phyloP scores from a whole-genome alignment of 768 basidiomycete species.

The Auriscalpium orientale region DNA sequence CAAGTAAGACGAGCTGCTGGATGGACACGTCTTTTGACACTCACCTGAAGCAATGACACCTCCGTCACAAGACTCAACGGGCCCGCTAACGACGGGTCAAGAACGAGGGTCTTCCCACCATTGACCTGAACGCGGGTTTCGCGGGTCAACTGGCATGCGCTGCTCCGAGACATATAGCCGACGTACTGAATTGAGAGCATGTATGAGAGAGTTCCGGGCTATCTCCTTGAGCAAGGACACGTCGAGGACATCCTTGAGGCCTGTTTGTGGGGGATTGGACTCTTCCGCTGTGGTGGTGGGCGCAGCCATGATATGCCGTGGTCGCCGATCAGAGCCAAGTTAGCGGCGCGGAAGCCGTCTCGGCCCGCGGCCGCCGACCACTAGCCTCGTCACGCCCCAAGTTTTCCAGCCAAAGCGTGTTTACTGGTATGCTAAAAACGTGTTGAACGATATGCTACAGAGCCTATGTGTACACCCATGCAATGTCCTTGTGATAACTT shows the following conservation, averaged over 20 bases:
- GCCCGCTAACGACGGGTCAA: slow-evolving; percentile 81
- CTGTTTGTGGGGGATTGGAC: slow-evolving; percentile 12
- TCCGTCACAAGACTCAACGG: slow-evolving; percentile 95
- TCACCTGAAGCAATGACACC: slow-evolving; percentile 84
- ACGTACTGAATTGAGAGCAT: slow-evolving; percentile 73
- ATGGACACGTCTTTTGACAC: neutral
- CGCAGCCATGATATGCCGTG: slow-evolving; percentile 9
- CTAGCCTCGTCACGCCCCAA: too few relatives aligned
- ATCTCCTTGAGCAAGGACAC: slow-evolving; percentile 67
- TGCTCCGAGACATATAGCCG: neutral
- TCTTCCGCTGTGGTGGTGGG: slow-evolving; percentile 23
- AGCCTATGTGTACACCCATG: neutral
- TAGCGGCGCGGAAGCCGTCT: neutral
- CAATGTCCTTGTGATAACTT: too few relatives aligned
- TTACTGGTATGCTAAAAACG: neutral
- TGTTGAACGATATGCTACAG: neutral
- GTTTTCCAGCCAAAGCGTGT: too few relatives aligned
- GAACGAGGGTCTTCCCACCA: slow-evolving; percentile 94
- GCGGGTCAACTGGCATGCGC: neutral
- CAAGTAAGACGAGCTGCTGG: neutral
- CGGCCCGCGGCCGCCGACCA: neutral
- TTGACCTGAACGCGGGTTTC: slow-evolving; percentile 48
- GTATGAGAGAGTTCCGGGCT: slow-evolving; percentile 72
- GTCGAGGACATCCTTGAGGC: slow-evolving; percentile 41
- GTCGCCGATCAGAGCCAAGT: neutral